phyloP scores from a whole-genome alignment of 164 flowering plant genomes.

The Tetrastigma voinierianum region DNA sequence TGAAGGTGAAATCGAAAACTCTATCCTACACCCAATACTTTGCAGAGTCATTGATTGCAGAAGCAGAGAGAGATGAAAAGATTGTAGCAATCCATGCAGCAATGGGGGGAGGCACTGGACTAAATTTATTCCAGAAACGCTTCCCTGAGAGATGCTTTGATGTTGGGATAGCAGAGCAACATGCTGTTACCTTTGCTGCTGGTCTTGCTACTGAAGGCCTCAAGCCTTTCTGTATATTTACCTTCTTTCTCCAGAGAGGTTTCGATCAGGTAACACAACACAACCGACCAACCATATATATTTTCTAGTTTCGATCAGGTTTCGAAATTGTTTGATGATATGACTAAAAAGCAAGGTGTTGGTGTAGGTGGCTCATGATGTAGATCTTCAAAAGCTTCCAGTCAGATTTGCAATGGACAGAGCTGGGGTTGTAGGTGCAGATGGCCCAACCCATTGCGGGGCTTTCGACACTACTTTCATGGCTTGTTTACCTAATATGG shows the following conservation, averaged over 20 bases:
- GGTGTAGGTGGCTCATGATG: slow-evolving; percentile 52
- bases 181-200: slow-evolving; percentile 64
- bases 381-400: slow-evolving; percentile 55
- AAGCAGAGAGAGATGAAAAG: slow-evolving; percentile 41
- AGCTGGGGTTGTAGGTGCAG: slow-evolving; percentile 59
- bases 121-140: slow-evolving; percentile 40
- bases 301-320: too few relatives aligned
- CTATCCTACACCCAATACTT: slow-evolving; percentile 40
- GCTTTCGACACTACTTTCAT: slow-evolving; percentile 50
- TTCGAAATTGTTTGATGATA: too few relatives aligned
- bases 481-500: slow-evolving; percentile 64
- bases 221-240: slow-evolving; percentile 54
- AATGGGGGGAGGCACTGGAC: slow-evolving; percentile 60
- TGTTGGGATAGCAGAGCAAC: slow-evolving; percentile 63
- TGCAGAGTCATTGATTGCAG: slow-evolving; percentile 45
- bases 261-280: slow-evolving; percentile 43
- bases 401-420: slow-evolving; percentile 53
- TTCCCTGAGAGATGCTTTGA: slow-evolving; percentile 51
- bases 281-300: too few relatives aligned
- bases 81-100: slow-evolving; percentile 56
- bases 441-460: slow-evolving; percentile 60
- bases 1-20: slow-evolving; percentile 31
- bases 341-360: neutral
- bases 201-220: slow-evolving; percentile 56
- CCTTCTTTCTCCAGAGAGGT: slow-evolving; percentile 51